Evolutionary conservation across 345 rosid species (phyloP).

Genomic region (Ricinus communis): DNA sequence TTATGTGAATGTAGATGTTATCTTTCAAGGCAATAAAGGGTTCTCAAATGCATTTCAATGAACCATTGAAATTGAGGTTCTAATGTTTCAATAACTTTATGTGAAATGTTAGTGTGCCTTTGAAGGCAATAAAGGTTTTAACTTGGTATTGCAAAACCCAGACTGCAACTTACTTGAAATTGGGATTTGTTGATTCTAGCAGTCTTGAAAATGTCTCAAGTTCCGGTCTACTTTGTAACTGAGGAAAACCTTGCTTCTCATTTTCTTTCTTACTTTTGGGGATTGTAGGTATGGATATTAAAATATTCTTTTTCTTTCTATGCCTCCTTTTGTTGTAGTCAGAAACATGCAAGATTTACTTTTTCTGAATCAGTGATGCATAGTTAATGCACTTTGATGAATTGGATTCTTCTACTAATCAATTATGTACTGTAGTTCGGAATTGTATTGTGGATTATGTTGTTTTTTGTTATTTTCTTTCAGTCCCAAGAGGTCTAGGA

Average conservation of each 20-base stretch:
- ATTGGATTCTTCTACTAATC: too few relatives aligned
- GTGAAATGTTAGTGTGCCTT: too few relatives aligned
- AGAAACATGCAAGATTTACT: background rate
- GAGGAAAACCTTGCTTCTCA: too few relatives aligned
- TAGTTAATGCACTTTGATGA: too few relatives aligned
- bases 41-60: too few relatives aligned
- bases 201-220: background rate
- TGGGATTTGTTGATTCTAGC: background rate
- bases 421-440: background rate
- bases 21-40: too few relatives aligned
- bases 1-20: background rate
- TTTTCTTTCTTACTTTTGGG: background rate
- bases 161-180: background rate
- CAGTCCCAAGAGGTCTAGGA: constrained; percentile 83
- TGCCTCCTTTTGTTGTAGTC: background rate
- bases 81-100: too few relatives aligned
- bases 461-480: constrained; percentile 13
- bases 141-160: background rate
- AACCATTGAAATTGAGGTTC: too few relatives aligned
- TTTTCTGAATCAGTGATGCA: background rate
- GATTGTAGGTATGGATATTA: background rate
- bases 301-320: background rate
- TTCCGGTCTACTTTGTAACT: too few relatives aligned
- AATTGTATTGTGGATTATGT: background rate
- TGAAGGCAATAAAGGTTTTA: background rate